A percentile compares a stretch with the other conserved stretches of the same genome.
phyloP scores from a whole-genome alignment of 805 yeast species.

The Sugiyamaella lignohabitans region DNA sequence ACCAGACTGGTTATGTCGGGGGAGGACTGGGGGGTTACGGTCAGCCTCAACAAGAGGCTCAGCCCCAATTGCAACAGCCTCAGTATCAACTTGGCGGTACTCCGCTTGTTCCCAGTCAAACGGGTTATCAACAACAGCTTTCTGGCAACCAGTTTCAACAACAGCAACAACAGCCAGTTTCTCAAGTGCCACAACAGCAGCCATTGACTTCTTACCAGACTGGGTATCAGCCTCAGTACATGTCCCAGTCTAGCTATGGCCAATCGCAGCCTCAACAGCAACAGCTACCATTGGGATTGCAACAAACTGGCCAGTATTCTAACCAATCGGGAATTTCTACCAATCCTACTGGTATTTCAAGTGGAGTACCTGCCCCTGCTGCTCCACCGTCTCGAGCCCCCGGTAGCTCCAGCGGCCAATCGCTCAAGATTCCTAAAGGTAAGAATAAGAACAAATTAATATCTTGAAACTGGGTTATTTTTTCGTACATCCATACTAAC shows the following conservation, averaged over 20 bases:
- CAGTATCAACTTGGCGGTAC: not conserved
- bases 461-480: too few relatives aligned
- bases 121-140: conserved; percentile 14
- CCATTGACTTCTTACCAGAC: conserved; percentile 19
- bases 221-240: conserved; percentile 21
- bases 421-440: conserved; percentile 27
- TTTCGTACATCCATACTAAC: too few relatives aligned
- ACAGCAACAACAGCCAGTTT: conserved; percentile 21
- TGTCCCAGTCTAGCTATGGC: not conserved
- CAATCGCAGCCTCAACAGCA: conserved; percentile 27
- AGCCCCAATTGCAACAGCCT: conserved; percentile 18
- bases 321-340: too few relatives aligned
- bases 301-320: conserved; percentile 13
- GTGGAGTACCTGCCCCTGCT: conserved; percentile 5
- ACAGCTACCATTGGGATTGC: conserved; percentile 25
- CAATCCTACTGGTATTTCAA: not conserved
- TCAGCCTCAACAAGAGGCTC: conserved; percentile 15
- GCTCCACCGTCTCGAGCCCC: conserved; percentile 18
- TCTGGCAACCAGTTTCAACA: conserved; percentile 28
- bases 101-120: not conserved
- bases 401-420: conserved; percentile 35
- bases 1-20: conserved; percentile 28
- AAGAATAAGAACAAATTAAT: conserved; percentile 6
- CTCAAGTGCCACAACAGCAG: not conserved
- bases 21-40: conserved; percentile 6